phyloP scores from a whole-genome alignment of 2,329 filamentous ascomycete species.

The Cadophora luteo-olivacea region DNA sequence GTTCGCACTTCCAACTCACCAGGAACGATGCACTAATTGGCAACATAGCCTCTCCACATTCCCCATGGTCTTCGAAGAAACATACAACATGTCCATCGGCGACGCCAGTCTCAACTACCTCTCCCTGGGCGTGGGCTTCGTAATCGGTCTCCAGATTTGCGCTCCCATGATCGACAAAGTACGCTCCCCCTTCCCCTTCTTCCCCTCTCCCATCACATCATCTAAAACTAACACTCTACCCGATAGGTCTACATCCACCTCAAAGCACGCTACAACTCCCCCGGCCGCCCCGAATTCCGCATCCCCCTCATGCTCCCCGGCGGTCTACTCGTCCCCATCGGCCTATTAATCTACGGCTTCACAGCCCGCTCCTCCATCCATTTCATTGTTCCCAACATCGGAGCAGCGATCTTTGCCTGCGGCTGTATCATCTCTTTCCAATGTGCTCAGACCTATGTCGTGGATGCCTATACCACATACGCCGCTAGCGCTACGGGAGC shows the following conservation, averaged over 20 bases:
- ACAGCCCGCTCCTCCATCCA: conserved; percentile 54
- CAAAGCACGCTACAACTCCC: conserved; percentile 33
- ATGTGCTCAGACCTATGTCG: conserved; percentile 53
- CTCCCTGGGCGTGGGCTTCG: conserved; percentile 52
- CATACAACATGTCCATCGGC: conserved; percentile 61
- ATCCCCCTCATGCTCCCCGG: conserved; percentile 63
- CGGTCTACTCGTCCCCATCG: conserved; percentile 60
- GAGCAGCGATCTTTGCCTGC: conserved; percentile 55
- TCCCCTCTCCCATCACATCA: conserved; percentile 51
- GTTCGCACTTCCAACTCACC: background rate
- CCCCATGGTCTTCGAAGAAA: conserved; percentile 58
- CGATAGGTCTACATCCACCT: conserved; percentile 31
- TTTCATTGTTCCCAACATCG: conserved; percentile 64
- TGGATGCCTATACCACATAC: conserved; percentile 52
- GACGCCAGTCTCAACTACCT: conserved; percentile 62
- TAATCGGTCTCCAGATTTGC: conserved; percentile 45
- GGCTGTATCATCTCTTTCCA: conserved; percentile 47
- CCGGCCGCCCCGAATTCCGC: conserved; percentile 61
- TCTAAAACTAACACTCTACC: conserved; percentile 55
- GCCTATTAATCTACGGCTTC: conserved; percentile 65
- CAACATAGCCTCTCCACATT: conserved; percentile 59
- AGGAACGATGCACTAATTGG: background rate
- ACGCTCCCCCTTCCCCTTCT: conserved; percentile 48
- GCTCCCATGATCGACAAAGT: conserved; percentile 40
- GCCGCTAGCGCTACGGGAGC: conserved; percentile 49